Conservation (phyloP, 139 green algal genomes). For the Monoraphidium neglectum region DNA sequence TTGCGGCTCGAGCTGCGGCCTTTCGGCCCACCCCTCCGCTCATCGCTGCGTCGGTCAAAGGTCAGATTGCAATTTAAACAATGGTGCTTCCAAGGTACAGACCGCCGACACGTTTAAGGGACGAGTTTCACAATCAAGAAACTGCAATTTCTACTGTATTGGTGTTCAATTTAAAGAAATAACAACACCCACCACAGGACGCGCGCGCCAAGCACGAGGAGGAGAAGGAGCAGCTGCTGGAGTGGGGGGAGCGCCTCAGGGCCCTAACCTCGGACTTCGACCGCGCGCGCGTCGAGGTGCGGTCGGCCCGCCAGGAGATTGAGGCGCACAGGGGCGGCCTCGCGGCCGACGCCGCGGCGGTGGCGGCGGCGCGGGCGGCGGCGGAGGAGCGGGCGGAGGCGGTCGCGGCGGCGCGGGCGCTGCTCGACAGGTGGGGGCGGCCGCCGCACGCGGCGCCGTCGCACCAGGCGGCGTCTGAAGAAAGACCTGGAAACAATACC, state of each 20-base stretch:
- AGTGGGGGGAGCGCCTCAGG: slow-evolving; percentile 11
- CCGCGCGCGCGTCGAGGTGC: slow-evolving; percentile 11
- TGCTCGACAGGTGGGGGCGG: slow-evolving; percentile 22
- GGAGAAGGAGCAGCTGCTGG: slow-evolving; percentile 5
- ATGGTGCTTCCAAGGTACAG: too few species aligned
- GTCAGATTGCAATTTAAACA: too few species aligned
- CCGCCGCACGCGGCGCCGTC: too few species aligned
- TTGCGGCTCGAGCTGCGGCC: too few species aligned
- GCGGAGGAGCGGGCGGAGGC: slow-evolving; percentile 13
- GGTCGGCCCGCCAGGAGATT: slow-evolving; percentile 21
- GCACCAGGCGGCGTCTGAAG: too few species aligned
- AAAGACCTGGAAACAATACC: too few species aligned
- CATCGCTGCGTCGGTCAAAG: too few species aligned
- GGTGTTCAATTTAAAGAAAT: too few species aligned
- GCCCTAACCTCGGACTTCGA: slow-evolving; percentile 26
- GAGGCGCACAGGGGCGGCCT: slow-evolving; percentile 4
- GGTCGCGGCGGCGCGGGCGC: slow-evolving; percentile 1
- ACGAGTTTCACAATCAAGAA: too few species aligned
- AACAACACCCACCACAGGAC: slow-evolving; percentile 13
- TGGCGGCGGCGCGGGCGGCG: slow-evolving; percentile 9
- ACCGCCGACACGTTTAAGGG: too few species aligned
- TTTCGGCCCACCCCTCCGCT: too few species aligned
- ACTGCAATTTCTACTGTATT: too few species aligned
- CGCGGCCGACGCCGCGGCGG: slow-evolving; percentile 6
- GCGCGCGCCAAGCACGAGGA: slow-evolving; percentile 11